phyloP scores from a whole-genome alignment of 768 basidiomycete species.

The Amyloporia xantha region DNA sequence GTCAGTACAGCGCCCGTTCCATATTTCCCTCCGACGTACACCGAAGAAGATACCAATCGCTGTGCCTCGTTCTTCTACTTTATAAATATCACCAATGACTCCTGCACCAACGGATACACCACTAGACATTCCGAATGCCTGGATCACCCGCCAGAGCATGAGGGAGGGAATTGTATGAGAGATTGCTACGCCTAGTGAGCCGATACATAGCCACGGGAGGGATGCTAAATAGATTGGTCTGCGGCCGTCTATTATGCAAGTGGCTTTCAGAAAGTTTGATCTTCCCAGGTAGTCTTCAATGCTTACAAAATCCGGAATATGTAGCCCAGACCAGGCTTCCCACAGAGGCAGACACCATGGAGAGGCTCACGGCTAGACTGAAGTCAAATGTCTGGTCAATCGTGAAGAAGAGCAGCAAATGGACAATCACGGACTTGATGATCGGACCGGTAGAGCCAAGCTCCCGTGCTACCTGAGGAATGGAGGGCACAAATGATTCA shows the following conservation, averaged over 20 bases:
- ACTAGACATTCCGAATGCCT: constrained; percentile 57
- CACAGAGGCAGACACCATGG: constrained; percentile 37
- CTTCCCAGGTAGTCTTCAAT: neutral
- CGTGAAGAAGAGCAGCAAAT: constrained; percentile 1
- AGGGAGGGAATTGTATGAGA: constrained; percentile 39
- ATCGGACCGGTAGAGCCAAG: constrained; percentile 48
- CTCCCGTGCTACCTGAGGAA: constrained; percentile 67
- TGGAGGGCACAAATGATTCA: constrained; percentile 66
- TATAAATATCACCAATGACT: constrained; percentile 62
- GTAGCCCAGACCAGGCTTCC: constrained; percentile 48
- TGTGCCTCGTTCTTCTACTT: constrained; percentile 51
- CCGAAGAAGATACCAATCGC: constrained; percentile 56
- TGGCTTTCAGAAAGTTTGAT: neutral
- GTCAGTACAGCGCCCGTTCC: neutral
- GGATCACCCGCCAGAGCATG: constrained; percentile 57
- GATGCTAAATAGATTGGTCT: constrained; percentile 50
- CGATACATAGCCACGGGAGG: constrained; percentile 52
- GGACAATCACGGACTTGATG: constrained; percentile 40
- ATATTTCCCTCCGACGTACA: constrained; percentile 28
- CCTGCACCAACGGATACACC: constrained; percentile 51
- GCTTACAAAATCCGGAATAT: constrained; percentile 43
- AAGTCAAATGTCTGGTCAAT: neutral
- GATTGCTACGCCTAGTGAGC: constrained; percentile 52
- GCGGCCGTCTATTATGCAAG: constrained; percentile 48
- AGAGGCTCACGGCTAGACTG: constrained; percentile 47